phyloP scores from a whole-genome alignment of 495 filamentous ascomycete species.

The Letharia columbiana region DNA sequence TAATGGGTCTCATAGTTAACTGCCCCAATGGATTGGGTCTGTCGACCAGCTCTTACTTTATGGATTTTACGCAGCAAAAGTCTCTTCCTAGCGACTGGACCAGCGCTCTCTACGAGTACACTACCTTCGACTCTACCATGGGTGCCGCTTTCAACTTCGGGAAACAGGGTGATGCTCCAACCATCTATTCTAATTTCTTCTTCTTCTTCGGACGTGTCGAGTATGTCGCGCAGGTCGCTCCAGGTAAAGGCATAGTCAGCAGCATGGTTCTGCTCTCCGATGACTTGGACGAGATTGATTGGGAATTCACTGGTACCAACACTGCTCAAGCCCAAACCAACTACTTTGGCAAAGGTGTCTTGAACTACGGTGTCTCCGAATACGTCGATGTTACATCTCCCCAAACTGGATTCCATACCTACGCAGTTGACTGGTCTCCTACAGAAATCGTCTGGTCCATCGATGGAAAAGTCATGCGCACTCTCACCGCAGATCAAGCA shows the following conservation, averaged over 20 bases:
- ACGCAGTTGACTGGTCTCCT: constrained; percentile 76
- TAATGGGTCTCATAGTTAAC: constrained; percentile 11
- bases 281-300: constrained; percentile 92
- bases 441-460: constrained; percentile 69
- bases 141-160: constrained; percentile 64
- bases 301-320: constrained; percentile 66
- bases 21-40: constrained; percentile 39
- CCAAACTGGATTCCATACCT: constrained; percentile 66
- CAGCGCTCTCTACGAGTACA: constrained; percentile 31
- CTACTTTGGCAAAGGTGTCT: constrained; percentile 91
- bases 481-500: constrained; percentile 46
- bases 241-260: constrained; percentile 67
- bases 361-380: constrained; percentile 67
- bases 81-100: constrained; percentile 49
- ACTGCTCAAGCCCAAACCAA: constrained; percentile 69
- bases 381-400: constrained; percentile 51
- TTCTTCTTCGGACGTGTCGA: constrained; percentile 70
- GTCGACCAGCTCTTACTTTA: constrained; percentile 42
- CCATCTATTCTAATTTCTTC: constrained; percentile 64
- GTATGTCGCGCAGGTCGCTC: constrained; percentile 62
- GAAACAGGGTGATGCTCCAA: constrained; percentile 64
- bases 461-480: constrained; percentile 63
- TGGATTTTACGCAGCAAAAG: constrained; percentile 57
- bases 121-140: constrained; percentile 39
- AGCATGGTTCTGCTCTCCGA: constrained; percentile 82